Base-by-base conservation (phyloP, 345 rosid species). In the Lagerstroemia speciosa region DNA sequence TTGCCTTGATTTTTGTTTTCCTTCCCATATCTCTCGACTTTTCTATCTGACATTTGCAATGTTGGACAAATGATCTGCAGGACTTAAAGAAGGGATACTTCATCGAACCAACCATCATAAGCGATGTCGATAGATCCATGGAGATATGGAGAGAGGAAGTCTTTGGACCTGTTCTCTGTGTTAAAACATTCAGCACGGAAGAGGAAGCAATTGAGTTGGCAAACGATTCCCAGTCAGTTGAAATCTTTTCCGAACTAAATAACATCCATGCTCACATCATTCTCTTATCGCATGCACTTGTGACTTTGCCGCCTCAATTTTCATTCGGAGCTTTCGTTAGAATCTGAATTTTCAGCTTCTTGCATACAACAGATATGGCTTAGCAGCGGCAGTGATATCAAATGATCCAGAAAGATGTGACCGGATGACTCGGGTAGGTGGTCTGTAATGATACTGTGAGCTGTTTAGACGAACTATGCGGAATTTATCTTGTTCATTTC, bases 81-180 rank as follows among this genome's bases (percentile, higher is more conserved):
- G 91, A 95, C 80, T 76, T 89, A 15, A 85, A 80, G 45, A 92
- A 83, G 72, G 98, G 99, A 53, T 92, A 76, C 80, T 95, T 84
- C 69, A 46, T 95, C 65, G 93, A 89, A 76, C 97, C 99, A 76
- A 83, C 94, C 24, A 78, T 95, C 70, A 80, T 92, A 29, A 81
- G 84, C 55, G 84, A 92, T 76, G 89, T 92, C 69, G 83, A 84
- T 30, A 87, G 87, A 66, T 88, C 93, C 73, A 95, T 92, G 99
- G 84, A 95, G 82, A 92, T 95, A 55, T 95, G 99, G 99, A 92
- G 91, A 76, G 99, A 94, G 71, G 99, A 95, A 83, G 97, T 95
- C 55, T 95, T 95, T 80, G 99, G 98, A 72, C 98, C 99, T 67
- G 93, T 92, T 71, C 81, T 95, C 1, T 92, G 2, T 2, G 38